Evolutionary conservation across 2,329 filamentous ascomycete genomes (phyloP).

Genomic region (Botrytis porri): DNA sequence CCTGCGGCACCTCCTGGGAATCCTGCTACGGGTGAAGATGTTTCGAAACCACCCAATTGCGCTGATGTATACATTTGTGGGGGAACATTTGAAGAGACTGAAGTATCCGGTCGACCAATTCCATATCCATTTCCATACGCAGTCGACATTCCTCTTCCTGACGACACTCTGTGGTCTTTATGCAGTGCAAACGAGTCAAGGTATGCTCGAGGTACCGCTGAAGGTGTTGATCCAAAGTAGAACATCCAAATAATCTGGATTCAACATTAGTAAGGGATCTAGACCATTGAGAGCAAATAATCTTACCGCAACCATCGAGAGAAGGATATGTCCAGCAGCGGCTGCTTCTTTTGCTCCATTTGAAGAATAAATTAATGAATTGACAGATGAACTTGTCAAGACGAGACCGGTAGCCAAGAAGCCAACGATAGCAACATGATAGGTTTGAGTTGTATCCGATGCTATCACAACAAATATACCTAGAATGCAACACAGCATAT

Average conservation of each 20-base stretch:
- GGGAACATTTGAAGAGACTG: slow-evolving; percentile 69
- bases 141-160: slow-evolving; percentile 56
- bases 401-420: slow-evolving; percentile 82
- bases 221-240: slow-evolving; percentile 93
- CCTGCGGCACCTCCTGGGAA: slow-evolving; percentile 34
- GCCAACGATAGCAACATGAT: slow-evolving; percentile 87
- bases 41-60: slow-evolving; percentile 94
- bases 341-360: slow-evolving; percentile 76
- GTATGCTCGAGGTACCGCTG: slow-evolving; percentile 80
- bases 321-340: slow-evolving; percentile 86
- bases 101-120: slow-evolving; percentile 75
- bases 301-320: slow-evolving; percentile 87
- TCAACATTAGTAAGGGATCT: slow-evolving; percentile 19
- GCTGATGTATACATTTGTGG: slow-evolving; percentile 98
- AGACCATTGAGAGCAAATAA: slow-evolving; percentile 24
- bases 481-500: slow-evolving; percentile 77
- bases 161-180: slow-evolving; percentile 61
- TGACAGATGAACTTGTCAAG: slow-evolving; percentile 80
- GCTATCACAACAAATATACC: slow-evolving; percentile 81
- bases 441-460: slow-evolving; percentile 79
- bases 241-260: slow-evolving; percentile 93
- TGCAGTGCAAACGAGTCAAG: slow-evolving; percentile 93
- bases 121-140: slow-evolving; percentile 70
- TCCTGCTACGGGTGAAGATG: slow-evolving; percentile 72
- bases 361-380: slow-evolving; percentile 76